Conservation (phyloP, 805 yeast genomes). For the Ogataea paradorogensis region DNA sequence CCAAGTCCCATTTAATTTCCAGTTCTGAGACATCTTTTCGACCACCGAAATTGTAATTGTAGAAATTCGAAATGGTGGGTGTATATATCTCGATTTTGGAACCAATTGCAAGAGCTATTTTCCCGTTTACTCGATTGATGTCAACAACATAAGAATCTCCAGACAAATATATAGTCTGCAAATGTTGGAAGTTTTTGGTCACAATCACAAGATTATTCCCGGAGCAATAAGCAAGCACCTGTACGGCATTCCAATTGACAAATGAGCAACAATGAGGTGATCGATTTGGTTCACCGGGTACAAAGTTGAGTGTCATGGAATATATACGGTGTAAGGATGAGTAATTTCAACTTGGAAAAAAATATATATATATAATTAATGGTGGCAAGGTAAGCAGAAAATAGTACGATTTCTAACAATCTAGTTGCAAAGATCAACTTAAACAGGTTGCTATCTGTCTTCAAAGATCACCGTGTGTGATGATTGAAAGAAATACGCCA, state of each 20-base stretch:
- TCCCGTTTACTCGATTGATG: constrained; percentile 60
- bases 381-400: constrained; percentile 52
- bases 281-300: constrained; percentile 83
- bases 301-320: constrained; percentile 60
- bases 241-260: constrained; percentile 62
- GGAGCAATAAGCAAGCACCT: constrained; percentile 72
- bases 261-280: constrained; percentile 54
- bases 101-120: constrained; percentile 52
- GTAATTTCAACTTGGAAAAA: neutral
- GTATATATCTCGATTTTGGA: constrained; percentile 46
- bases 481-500: constrained; percentile 86
- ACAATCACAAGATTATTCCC: constrained; percentile 80
- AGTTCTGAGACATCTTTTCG: constrained; percentile 31
- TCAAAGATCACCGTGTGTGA: constrained; percentile 94
- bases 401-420: neutral
- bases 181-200: constrained; percentile 46
- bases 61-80: constrained; percentile 52
- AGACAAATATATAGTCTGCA: constrained; percentile 77
- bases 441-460: constrained; percentile 94
- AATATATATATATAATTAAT: constrained; percentile 26
- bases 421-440: constrained; percentile 88
- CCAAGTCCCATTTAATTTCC: constrained; percentile 32
- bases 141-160: constrained; percentile 65
- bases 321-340: constrained; percentile 4
- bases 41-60: constrained; percentile 34